Conservation (phyloP, 441 rosid genomes). For the Manihot esculenta region DNA sequence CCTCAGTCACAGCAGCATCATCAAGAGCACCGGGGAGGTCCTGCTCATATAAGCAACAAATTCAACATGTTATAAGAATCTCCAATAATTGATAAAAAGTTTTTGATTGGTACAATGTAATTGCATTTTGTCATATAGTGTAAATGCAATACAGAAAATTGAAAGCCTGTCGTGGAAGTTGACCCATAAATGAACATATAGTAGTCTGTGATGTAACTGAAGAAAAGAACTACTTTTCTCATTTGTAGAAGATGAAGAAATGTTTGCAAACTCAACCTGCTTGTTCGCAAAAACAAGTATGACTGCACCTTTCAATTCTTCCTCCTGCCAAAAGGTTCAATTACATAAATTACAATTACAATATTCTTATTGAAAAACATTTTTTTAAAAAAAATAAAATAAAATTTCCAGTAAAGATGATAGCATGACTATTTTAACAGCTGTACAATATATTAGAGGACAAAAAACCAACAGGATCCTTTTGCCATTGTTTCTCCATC, state of each 20-base stretch:
- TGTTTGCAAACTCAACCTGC: conserved; percentile 56
- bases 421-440: neutral
- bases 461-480: neutral
- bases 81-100: neutral
- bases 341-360: neutral
- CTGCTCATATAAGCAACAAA: conserved; percentile 37
- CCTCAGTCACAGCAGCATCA: conserved; percentile 70
- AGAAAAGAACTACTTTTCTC: neutral
- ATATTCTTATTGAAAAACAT: neutral
- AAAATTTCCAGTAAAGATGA: neutral
- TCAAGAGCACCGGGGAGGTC: conserved; percentile 96
- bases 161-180: neutral
- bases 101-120: neutral
- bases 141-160: too few relatives aligned
- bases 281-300: conserved; percentile 84
- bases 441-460: neutral
- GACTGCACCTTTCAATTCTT: conserved; percentile 73
- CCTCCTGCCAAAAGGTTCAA: conserved; percentile 50
- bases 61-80: neutral
- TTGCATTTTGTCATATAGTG: too few relatives aligned
- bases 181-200: neutral
- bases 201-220: neutral
- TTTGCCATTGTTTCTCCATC: neutral
- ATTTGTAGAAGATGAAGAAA: neutral
- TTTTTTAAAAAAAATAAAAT: neutral